Conservation (phyloP, 805 yeast species). For the Clavispora fructus region DNA sequence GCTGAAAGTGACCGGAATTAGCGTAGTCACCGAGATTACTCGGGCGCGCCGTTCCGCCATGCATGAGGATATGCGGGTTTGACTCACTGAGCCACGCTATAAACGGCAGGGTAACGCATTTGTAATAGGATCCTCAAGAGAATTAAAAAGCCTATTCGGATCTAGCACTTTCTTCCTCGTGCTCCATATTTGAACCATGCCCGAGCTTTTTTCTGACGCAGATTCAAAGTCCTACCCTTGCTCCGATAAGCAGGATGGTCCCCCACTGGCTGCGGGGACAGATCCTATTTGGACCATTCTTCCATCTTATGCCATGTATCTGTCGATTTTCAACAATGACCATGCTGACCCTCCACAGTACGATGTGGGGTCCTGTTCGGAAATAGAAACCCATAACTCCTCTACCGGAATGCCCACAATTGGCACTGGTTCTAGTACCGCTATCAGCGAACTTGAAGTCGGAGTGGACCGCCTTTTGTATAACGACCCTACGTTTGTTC, state of each 20-base stretch:
- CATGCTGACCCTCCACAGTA: constrained; percentile 11
- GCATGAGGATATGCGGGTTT: background rate
- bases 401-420: background rate
- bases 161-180: too few relatives aligned
- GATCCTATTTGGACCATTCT: constrained; percentile 35
- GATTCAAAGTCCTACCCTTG: too few relatives aligned
- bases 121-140: too few relatives aligned
- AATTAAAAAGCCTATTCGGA: background rate
- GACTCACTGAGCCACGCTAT: background rate
- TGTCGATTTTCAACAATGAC: constrained; percentile 10
- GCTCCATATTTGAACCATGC: too few relatives aligned
- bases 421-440: background rate
- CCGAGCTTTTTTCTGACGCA: too few relatives aligned
- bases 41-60: background rate
- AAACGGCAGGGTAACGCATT: background rate
- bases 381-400: background rate
- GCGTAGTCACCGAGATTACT: too few relatives aligned
- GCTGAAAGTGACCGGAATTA: too few relatives aligned
- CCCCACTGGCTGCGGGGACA: background rate
- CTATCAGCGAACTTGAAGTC: background rate
- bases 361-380: constrained; percentile 5
- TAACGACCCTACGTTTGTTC: background rate
- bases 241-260: background rate
- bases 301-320: constrained; percentile 36
- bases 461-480: background rate